A percentile compares a stretch with the other conserved stretches of the same genome.
phyloP scores from a whole-genome alignment of 768 basidiomycete genomes.

The Termitomyces sp. region DNA sequence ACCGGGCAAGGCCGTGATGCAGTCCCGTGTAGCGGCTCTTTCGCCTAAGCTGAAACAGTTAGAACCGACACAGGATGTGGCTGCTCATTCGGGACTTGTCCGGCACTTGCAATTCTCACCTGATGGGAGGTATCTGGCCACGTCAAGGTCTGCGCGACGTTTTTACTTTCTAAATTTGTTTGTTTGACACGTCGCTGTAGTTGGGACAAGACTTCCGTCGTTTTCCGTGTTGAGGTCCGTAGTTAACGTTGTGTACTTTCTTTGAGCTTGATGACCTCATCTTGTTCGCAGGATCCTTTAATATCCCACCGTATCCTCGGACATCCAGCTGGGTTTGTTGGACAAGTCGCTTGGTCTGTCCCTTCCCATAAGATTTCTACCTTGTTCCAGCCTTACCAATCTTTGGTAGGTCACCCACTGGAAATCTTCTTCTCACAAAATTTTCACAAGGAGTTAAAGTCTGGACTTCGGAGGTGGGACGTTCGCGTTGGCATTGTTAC shows the following conservation, averaged over 20 bases:
- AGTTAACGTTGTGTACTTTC: neutral
- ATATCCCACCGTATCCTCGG: slow-evolving; percentile 60
- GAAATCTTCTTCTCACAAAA: slow-evolving; percentile 61
- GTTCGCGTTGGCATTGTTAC: slow-evolving; percentile 1
- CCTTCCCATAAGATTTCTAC: neutral
- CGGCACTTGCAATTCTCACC: slow-evolving; percentile 75
- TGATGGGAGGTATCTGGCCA: slow-evolving; percentile 70
- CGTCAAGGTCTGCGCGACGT: slow-evolving; percentile 49
- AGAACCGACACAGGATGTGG: slow-evolving; percentile 55
- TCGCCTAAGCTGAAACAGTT: slow-evolving; percentile 54
- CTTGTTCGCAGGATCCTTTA: slow-evolving; percentile 45
- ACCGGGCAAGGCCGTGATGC: slow-evolving; percentile 32
- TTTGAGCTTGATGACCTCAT: neutral
- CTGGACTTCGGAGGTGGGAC: slow-evolving; percentile 64
- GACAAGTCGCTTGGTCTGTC: slow-evolving; percentile 64
- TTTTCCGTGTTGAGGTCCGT: slow-evolving; percentile 63
- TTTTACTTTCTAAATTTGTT: neutral
- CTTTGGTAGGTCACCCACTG: slow-evolving; percentile 55
- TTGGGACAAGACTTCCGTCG: slow-evolving; percentile 69
- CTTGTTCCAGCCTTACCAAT: neutral
- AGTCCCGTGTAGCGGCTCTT: slow-evolving; percentile 53
- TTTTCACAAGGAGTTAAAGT: slow-evolving; percentile 62
- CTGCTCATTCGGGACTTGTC: slow-evolving; percentile 65
- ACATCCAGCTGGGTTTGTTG: slow-evolving; percentile 69
- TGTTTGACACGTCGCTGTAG: slow-evolving; percentile 26